Conservation (phyloP, 2,329 filamentous ascomycete genomes). For the Trichoderma sp. region DNA sequence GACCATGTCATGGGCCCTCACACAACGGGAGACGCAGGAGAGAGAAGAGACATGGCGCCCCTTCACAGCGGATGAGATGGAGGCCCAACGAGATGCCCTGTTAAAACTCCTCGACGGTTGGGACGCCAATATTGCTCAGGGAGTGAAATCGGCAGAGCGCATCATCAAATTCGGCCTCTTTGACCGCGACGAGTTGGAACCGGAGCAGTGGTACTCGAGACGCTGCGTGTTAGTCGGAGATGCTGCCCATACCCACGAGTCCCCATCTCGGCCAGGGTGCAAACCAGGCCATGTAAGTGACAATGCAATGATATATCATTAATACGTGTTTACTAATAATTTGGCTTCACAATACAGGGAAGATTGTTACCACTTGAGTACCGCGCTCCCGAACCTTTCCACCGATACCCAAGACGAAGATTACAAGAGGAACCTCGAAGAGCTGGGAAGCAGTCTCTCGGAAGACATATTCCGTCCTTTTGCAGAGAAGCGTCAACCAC, state of each 20-base stretch:
- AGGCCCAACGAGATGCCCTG: conserved; percentile 22
- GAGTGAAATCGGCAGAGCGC: conserved; percentile 26
- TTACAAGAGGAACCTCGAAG: conserved; percentile 1
- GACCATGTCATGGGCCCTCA: conserved; percentile 28
- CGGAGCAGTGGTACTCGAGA: conserved; percentile 26
- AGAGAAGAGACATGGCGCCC: conserved; percentile 29
- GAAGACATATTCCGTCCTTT: conserved; percentile 20
- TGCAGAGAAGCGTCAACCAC: conserved; percentile 26
- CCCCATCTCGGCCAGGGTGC: conserved; percentile 30
- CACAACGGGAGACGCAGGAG: conserved; percentile 25
- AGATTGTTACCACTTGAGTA: conserved; percentile 22
- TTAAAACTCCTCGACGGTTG: conserved; percentile 23
- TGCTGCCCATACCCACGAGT: conserved; percentile 29
- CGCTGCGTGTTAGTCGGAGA: conserved; percentile 27
- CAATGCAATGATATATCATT: background rate
- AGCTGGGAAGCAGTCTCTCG: background rate
- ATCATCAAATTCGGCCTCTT: conserved; percentile 30
- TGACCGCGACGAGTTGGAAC: conserved; percentile 27
- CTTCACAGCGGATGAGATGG: conserved; percentile 24
- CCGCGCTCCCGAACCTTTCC: conserved; percentile 10
- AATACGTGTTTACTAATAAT: background rate
- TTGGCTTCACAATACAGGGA: conserved; percentile 4
- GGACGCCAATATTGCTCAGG: conserved; percentile 22
- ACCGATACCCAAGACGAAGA: conserved; percentile 1
- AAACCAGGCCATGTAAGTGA: conserved; percentile 25